Base-by-base conservation (phyloP, 306 rosid species). In the Ammopiptanthus mongolicus region DNA sequence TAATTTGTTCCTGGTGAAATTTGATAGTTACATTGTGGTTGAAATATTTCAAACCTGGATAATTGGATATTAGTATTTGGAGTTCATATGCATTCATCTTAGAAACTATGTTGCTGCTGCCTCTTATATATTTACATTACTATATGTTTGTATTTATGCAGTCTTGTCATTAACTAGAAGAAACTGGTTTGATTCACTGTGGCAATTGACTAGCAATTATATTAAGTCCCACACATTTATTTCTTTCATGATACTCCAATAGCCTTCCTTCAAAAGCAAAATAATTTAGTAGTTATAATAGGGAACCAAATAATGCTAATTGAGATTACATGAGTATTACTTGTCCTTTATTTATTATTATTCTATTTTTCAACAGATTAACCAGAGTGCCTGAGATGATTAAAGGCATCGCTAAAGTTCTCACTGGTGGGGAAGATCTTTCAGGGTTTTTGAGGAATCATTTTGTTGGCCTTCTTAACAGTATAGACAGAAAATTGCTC, bases 401-500 rank as follows among this genome's bases (percentile, higher is more conserved):
- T 62, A 90, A 87, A 82, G 97, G 79, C 79, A 86, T 91, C 81
- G 91, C 98, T 59, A 83, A 90, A 85, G 95, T 94, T 86, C 91
- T 94, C 51, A 90, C 88, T 5, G 92, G 90, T 59, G 88, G 93
- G 56, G 96, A 95, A 75, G 97, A 95, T 88, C 91, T 95, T 42
- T 90, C 98, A 41, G 85, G 84, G 75, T 91, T 95, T 90, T 82
- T 95, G 86, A 87, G 88, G 84, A 91, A 82, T 81, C 90, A 95
- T 79, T 95, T 95, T 88, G 98, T 89, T 74, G 87, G 87, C 78
- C 98, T 88, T 77, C 97, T 95, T 70, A 91, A 95, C 73, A 86
- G 87, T 76, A 82, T 91, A 41, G 93, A 95, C 85, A 87, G 91
- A 83, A 91, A 95, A 87, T 86, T 95, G 98, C 98, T 95, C 79